Base-by-base conservation (phyloP, 192 early-diverging fungal species). In the Entomortierella parvispora region DNA sequence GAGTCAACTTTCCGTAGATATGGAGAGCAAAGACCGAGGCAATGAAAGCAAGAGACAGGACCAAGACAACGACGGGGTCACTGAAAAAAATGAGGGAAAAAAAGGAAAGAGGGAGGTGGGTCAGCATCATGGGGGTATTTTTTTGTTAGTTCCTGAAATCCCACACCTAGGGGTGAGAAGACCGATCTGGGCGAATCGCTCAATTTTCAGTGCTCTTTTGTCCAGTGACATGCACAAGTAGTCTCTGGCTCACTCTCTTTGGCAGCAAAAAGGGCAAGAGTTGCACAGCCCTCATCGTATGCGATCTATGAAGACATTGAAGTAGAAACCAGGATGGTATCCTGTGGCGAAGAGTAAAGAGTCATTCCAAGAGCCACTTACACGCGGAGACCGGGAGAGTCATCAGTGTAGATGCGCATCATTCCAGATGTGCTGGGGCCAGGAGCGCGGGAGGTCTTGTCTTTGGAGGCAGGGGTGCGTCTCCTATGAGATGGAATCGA, bases 1-100 rank as follows among this genome's bases (percentile, higher is more conserved):
- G 85, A 26, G 92, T 91, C 65, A 93, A 89, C 70, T 94, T 94
- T 77, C 95, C 95, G 78, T 92, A 92, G 55, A 99, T 96, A 83
- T 99, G 98, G 49, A 99, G 91, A 61, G 96, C 85, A 80, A 99
- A 99, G 37, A 99, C 98, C 14, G 94, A 93, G 17, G 96, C 98
- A 82, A 99, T 99, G 75, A 98, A 99, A 17, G 95, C 93, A 64
- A 99, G 87, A 29, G 92, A 92, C 47, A 95, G 88, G 31, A 99
- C 94, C n/a, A 99, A 85, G 44, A 99, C 98, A 7, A 96, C 95
- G 29, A 99, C 96, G 29, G 98, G 98, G 80, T 98, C 96, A 80
- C 92, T 94, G 75, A 40, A 32, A 20, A 12, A 11, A 29, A 50
- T 10, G 8, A 20, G 22, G 15, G 18, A 37, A 49, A 12, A 25